These are phyloP conservation scores for Alnus rubra DNA, from an alignment of 306 rosid species.

Conservation along the genomic window DNA sequence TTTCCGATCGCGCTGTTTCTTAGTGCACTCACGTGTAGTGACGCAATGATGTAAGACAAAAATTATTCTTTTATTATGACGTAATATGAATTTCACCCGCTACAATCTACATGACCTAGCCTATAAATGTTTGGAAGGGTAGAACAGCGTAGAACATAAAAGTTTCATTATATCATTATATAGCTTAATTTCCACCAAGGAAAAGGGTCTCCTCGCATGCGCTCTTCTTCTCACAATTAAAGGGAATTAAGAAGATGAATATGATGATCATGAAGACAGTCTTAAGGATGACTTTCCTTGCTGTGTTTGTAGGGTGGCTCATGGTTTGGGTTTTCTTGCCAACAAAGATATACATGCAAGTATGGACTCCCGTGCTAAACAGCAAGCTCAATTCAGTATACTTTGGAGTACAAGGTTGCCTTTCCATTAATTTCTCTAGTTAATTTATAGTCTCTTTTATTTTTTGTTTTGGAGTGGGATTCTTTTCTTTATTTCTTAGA, in stretches of 20 bases:
- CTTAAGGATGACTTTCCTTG: constrained; percentile 27
- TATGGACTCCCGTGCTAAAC: constrained; percentile 42
- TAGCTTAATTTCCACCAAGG: not conserved
- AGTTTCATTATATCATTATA: not conserved
- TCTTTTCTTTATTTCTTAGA: not conserved
- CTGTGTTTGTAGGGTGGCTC: constrained; percentile 54
- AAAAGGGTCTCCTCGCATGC: not conserved
- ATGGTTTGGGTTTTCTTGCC: constrained; percentile 57
- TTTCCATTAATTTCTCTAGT: not conserved
- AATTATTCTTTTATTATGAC: not conserved
- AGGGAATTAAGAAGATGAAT: constrained; percentile 12
- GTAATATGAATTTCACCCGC: too few species aligned
- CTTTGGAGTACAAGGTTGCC: constrained; percentile 56
- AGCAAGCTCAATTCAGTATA: constrained; percentile 47
- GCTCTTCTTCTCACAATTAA: too few species aligned
- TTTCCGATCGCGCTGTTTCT: not conserved
- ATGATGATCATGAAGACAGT: constrained; percentile 25
- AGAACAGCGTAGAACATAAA: not conserved
- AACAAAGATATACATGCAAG: constrained; percentile 40
- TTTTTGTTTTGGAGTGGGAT: not conserved
- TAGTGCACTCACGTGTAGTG: too few species aligned
- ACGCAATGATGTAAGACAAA: not conserved
- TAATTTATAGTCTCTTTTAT: not conserved
- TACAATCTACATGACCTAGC: not conserved
- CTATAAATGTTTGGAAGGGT: not conserved